Evolutionary conservation across 805 yeast species (phyloP), one percentile per base, ranked within the genome.

Genomic region (Barnettozyma pratensis): DNA sequence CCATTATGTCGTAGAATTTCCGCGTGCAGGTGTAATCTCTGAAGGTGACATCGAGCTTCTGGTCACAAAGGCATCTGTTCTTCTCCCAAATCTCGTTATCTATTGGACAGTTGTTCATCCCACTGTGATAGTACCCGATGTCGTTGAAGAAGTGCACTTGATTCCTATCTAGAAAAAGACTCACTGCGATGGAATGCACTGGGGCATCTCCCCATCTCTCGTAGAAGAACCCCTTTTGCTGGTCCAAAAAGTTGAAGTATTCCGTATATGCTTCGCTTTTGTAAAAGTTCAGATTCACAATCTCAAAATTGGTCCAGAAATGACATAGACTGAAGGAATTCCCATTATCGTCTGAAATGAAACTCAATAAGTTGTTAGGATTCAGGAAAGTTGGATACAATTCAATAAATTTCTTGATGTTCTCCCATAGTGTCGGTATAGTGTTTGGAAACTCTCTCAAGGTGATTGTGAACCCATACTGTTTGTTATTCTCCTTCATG

Each of bases 201-300:
- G 96, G 96, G 0, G 96, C 96, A 67, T 88, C 96, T 25, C 96
- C 96, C 96, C 96, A 88, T 55, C 96, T 74, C 68, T 88, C 94
- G 62, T 86, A 85, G 64, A 79, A 87, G 64, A 87, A 87, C 0
- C 95, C 96, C 49, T 95, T 95, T 4, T 77, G 64, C 43, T 65
- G 52, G 61, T 87, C 96, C 41, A 87, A 68, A 60, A 70, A 69
- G 26, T 84, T 70, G 62, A 86, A 86, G 65, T 76, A 85, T 9
- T 74, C 70, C 40, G 72, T 69, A 65, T 85, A 86, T 25, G 75
- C 72, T 37, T 72, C 65, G 0, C 79, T 70, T 54, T 89, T 71
- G 78, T 82, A 83, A 52, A 86, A 78, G 45, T 81, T 83, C 61
- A 86, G 70, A 50, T 83, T 84, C 3, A 86, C 94, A 44, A 86